phyloP scores from a whole-genome alignment of 352 stramenopile species.

The Globisporangium cylindrosporum region DNA sequence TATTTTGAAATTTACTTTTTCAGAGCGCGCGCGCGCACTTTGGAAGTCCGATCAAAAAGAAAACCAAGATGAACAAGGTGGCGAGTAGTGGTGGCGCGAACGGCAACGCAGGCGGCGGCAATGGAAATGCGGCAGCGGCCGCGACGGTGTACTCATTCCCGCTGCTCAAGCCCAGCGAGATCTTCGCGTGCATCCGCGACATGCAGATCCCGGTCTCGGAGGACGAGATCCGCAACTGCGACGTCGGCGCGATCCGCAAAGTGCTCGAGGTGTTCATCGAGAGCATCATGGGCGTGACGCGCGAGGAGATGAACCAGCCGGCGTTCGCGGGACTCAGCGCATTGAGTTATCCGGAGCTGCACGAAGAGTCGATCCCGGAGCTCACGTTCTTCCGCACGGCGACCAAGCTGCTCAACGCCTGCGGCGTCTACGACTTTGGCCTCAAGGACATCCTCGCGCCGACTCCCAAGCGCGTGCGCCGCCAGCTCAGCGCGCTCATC shows the following conservation, averaged over 20 bases:
- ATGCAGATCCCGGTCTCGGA: slow-evolving; percentile 89
- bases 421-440: slow-evolving; percentile 93
- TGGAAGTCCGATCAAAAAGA: not conserved
- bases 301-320: slow-evolving; percentile 90
- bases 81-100: not conserved
- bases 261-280: slow-evolving; percentile 91
- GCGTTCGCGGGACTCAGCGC: slow-evolving; percentile 79
- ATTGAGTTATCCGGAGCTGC: slow-evolving; percentile 89
- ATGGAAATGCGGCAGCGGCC: not conserved
- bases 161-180: slow-evolving; percentile 91
- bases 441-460: slow-evolving; percentile 91
- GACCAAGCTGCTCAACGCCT: slow-evolving; percentile 88
- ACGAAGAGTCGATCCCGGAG: slow-evolving; percentile 92
- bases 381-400: slow-evolving; percentile 91
- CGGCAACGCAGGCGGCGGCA: not conserved
- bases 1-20: slow-evolving; percentile 8
- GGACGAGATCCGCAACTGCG: slow-evolving; percentile 82
- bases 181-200: slow-evolving; percentile 91
- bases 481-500: slow-evolving; percentile 94
- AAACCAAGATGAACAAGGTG: slow-evolving; percentile 17
- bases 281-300: slow-evolving; percentile 85
- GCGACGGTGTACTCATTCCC: slow-evolving; percentile 85
- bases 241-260: slow-evolving; percentile 70
- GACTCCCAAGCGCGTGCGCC: slow-evolving; percentile 85
- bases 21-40: slow-evolving; percentile 1